Evolutionary conservation across 2,329 filamentous ascomycete species (phyloP), one percentile per base, ranked within the genome.

Genomic region (Pleomassaria siparia): DNA sequence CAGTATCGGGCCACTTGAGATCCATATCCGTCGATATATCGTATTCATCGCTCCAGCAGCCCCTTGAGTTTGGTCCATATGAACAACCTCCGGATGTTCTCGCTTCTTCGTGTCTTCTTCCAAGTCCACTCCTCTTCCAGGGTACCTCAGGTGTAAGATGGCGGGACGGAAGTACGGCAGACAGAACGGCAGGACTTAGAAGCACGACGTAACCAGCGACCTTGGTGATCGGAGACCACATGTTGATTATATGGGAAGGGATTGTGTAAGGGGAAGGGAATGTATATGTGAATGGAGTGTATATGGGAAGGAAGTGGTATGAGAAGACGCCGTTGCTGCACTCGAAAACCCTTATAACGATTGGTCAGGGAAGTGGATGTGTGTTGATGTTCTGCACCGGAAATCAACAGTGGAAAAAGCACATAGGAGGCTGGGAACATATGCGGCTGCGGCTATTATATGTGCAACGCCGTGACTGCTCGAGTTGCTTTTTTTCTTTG

Each of bases 1-100:
- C 74, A n/a, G 72, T 75, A 6, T 56, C 60, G 0, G 75, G 74
- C 56, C 70, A 74, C 42, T 72, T 63, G 5, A 55, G 33, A 47
- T 77, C 73, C 59, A 74, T 72, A 53, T 77, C 74, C 2, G 74
- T 76, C 26, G 69, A 66, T 24, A 76, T 69, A 46, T 63, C 69
- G 58, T 66, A 74, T 20, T 67, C 69, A 40, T 62, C 59, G 6
- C 44, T 52, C 71, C 72, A 74, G 54, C 70, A 74, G 7, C 49
- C 50, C 48, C 72, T 57, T 2, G 63, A 64, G 16, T 44, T 49
- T 10, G 70, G 65, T 0, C 66, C 62, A 56, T 72, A 62, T 4
- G 51, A 63, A 26, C 16, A 37, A 20, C 39, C 10, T 6, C 36
- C 12, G 13, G 16, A 21, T 37, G 35, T 44, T 11, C n/a, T n/a